Evolutionary conservation across 257 asterid species (phyloP).

Genomic region (Orobanche coerulescens): DNA sequence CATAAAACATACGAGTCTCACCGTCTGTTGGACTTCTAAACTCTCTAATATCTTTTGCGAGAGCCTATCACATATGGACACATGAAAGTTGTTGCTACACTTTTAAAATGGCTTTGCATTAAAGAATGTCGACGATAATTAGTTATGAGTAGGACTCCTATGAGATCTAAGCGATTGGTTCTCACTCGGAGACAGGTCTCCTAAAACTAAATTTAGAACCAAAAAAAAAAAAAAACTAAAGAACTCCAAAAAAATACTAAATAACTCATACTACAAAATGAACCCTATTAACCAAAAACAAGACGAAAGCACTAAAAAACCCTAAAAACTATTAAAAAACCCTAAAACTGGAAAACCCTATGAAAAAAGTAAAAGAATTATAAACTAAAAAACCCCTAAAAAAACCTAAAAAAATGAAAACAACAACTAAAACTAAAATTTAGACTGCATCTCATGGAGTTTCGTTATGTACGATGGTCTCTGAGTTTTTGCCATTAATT

Average conservation of each 20-base stretch:
- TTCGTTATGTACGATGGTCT: too few relatives aligned
- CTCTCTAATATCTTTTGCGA: slow-evolving; percentile 90
- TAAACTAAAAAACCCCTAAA: neutral
- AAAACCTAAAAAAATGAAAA: neutral
- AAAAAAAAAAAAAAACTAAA: neutral
- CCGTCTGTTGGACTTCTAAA: slow-evolving; percentile 91
- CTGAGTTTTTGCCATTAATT: too few relatives aligned
- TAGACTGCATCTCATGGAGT: too few relatives aligned
- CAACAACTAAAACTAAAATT: neutral
- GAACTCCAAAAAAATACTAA: too few relatives aligned
- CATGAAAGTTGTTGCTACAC: neutral
- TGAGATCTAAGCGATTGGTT: too few relatives aligned
- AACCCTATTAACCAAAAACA: too few relatives aligned
- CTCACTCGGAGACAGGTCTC: too few relatives aligned
- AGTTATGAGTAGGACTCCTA: neutral
- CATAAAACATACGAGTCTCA: slow-evolving; percentile 89
- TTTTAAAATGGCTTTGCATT: slow-evolving; percentile 1
- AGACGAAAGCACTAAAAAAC: too few relatives aligned
- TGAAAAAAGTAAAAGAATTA: too few relatives aligned
- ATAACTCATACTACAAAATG: too few relatives aligned
- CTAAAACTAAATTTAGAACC: neutral
- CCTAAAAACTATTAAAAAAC: too few relatives aligned
- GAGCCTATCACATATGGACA: slow-evolving; percentile 38
- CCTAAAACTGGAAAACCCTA: neutral
- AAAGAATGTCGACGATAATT: neutral